phyloP scores from a whole-genome alignment of 345 rosid species.

The Eucalyptus rudis region DNA sequence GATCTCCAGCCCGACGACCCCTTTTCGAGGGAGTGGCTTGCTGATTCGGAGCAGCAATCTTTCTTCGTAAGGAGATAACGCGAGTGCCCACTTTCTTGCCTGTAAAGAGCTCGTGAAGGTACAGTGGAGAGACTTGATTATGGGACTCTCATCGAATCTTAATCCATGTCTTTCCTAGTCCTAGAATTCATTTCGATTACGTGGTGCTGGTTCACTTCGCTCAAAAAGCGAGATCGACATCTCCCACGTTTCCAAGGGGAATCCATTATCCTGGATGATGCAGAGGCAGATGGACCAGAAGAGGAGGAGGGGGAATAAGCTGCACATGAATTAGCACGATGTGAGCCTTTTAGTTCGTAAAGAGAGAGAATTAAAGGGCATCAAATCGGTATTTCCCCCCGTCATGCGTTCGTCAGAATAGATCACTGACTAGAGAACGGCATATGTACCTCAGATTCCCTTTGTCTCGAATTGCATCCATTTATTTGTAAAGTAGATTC shows the following conservation, averaged over 20 bases:
- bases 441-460: not conserved
- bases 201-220: not conserved
- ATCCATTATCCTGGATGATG: not conserved
- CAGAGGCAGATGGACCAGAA: not conserved
- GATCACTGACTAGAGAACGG: not conserved
- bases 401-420: not conserved
- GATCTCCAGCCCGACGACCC: not conserved
- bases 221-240: not conserved
- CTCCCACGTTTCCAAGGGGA: not conserved
- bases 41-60: not conserved
- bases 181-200: not conserved
- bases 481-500: not conserved
- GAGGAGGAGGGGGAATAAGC: not conserved
- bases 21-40: not conserved
- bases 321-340: not conserved
- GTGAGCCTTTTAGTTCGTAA: not conserved
- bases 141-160: not conserved
- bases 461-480: not conserved
- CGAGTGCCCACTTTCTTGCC: constrained; percentile 4
- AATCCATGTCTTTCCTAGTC: not conserved
- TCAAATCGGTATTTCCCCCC: not conserved
- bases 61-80: not conserved
- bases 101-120: constrained; percentile 1
- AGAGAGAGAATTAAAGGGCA: not conserved
- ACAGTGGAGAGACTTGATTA: not conserved